These are phyloP conservation scores for Lotus japonicus DNA, from an alignment of 306 rosid species.

Conservation along the genomic window DNA sequence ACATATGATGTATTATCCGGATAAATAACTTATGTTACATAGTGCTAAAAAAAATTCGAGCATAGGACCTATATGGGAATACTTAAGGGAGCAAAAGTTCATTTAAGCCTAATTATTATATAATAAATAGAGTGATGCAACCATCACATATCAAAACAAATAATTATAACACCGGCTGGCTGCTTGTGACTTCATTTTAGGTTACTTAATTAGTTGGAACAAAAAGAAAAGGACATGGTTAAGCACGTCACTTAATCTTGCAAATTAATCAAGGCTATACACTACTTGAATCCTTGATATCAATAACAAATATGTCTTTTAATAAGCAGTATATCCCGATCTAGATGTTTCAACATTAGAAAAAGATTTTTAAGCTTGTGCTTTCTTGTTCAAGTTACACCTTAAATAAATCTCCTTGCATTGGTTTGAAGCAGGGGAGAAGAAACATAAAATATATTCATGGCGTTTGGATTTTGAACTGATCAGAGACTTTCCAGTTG, in stretches of 20 bases:
- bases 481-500: too few relatives aligned
- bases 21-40: too few relatives aligned
- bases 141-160: background rate
- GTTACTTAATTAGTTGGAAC: conserved; percentile 8
- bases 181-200: background rate
- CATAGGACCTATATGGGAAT: too few relatives aligned
- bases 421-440: background rate
- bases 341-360: background rate
- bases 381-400: background rate
- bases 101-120: too few relatives aligned
- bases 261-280: background rate
- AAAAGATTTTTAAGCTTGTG: background rate
- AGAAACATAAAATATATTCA: too few relatives aligned
- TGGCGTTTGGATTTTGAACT: too few relatives aligned
- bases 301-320: background rate
- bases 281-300: background rate
- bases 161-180: conserved; percentile 2
- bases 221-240: conserved; percentile 22
- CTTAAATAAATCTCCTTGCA: background rate
- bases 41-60: too few relatives aligned
- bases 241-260: conserved; percentile 15
- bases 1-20: too few relatives aligned
- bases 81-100: too few relatives aligned
- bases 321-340: background rate
- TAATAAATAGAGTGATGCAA: background rate